A percentile compares a stretch with the other conserved stretches of the same genome.
Evolutionary conservation across 2,329 filamentous ascomycete species (phyloP).

Genomic region (Cryphonectria naterciae): DNA sequence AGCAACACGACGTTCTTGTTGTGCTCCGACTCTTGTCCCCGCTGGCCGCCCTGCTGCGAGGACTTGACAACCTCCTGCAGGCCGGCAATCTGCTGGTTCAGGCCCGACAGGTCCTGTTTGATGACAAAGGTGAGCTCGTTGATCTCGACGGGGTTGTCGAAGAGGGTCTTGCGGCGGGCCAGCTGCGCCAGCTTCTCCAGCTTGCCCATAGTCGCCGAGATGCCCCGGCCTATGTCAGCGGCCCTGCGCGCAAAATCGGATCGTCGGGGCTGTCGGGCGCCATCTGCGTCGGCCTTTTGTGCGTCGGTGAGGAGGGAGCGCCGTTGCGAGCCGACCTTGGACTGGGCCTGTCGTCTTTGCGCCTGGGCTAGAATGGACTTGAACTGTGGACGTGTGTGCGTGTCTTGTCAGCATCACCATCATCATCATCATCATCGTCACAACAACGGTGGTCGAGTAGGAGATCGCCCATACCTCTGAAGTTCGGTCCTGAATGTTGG

Average conservation of each 20-base stretch:
- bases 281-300: conserved; percentile 66
- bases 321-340: conserved; percentile 78
- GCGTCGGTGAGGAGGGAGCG: conserved; percentile 78
- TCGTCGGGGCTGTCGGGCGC: conserved; percentile 57
- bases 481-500: conserved; percentile 94
- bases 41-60: conserved; percentile 68
- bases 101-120: conserved; percentile 87
- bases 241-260: conserved; percentile 94
- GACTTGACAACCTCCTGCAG: conserved; percentile 71
- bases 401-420: conserved; percentile 6
- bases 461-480: conserved; percentile 55
- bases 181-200: conserved; percentile 90
- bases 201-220: conserved; percentile 91
- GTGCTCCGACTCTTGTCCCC: conserved; percentile 88
- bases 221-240: conserved; percentile 88
- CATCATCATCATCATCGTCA: not conserved
- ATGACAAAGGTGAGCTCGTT: conserved; percentile 97
- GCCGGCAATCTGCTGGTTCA: conserved; percentile 83
- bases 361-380: conserved; percentile 85
- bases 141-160: conserved; percentile 97
- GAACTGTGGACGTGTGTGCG: conserved; percentile 55
- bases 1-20: conserved; percentile 96
- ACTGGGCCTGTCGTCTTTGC: conserved; percentile 76
- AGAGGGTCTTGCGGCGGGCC: conserved; percentile 94
- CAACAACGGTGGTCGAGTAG: not conserved